Evolutionary conservation across 2,329 filamentous ascomycete species (phyloP).

Genomic region (Paraconiothyrium sp.): DNA sequence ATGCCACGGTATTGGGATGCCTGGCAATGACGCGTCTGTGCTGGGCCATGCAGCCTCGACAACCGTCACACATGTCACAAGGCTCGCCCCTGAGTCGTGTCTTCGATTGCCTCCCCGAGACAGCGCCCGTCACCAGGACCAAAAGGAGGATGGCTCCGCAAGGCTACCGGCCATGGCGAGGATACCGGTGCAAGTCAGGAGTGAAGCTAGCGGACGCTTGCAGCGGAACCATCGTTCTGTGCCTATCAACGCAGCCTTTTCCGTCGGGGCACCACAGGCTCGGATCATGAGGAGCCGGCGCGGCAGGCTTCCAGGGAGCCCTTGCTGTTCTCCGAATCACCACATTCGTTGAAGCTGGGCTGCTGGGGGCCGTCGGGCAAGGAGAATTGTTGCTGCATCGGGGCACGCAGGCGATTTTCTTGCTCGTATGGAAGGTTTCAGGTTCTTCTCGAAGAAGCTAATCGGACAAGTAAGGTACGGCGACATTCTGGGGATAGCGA

Average conservation of each 20-base stretch:
- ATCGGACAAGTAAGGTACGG: constrained; percentile 23
- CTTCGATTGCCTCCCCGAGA: neutral
- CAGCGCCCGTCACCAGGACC: neutral
- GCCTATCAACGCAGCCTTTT: neutral
- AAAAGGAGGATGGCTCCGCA: neutral
- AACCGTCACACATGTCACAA: constrained; percentile 11
- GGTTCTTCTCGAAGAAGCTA: constrained; percentile 36
- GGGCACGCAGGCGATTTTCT: neutral
- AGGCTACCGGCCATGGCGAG: neutral
- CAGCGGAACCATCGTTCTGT: neutral
- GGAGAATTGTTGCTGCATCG: constrained; percentile 11
- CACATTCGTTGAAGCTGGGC: neutral
- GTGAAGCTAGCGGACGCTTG: neutral
- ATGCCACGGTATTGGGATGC: neutral
- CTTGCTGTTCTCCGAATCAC: constrained; percentile 3
- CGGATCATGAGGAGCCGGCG: constrained; percentile 8
- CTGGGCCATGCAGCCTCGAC: neutral
- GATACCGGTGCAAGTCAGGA: neutral
- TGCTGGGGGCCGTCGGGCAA: constrained; percentile 1
- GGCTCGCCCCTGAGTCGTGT: constrained; percentile 5
- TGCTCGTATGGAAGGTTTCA: constrained; percentile 32
- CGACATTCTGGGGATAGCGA: constrained; percentile 19
- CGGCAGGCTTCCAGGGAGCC: neutral
- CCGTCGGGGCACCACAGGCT: constrained; percentile 3
- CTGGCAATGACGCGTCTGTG: neutral